These are phyloP conservation scores for Exophiala spinifera DNA, from an alignment of 2,329 filamentous ascomycete genomes.

Conservation along the genomic window DNA sequence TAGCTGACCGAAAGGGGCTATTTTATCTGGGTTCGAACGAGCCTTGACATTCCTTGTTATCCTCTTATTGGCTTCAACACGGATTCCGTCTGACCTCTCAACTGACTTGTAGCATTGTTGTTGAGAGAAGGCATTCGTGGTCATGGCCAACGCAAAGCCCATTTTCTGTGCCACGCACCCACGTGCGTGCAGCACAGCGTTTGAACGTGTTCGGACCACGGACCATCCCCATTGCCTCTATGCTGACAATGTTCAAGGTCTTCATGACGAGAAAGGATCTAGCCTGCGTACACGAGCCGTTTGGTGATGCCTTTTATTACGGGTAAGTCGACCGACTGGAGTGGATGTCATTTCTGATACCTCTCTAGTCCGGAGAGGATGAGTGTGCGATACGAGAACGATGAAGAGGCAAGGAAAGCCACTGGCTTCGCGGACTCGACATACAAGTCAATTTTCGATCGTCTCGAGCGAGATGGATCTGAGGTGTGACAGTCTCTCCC, in stretches of 20 bases:
- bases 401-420: conserved; percentile 50
- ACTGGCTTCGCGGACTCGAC: conserved; percentile 46
- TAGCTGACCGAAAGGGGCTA: conserved; percentile 23
- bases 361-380: conserved; percentile 76
- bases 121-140: conserved; percentile 5
- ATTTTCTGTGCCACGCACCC: conserved; percentile 95
- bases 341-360: conserved; percentile 14
- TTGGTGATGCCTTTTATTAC: conserved; percentile 92
- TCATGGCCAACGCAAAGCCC: conserved; percentile 55
- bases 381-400: conserved; percentile 71
- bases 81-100: conserved; percentile 4
- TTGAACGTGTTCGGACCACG: conserved; percentile 68
- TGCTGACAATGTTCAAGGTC: conserved; percentile 55
- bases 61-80: conserved; percentile 2
- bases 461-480: conserved; percentile 67
- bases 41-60: conserved; percentile 23
- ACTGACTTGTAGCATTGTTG: conserved; percentile 26
- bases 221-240: background rate
- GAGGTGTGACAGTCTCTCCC: conserved; percentile 58
- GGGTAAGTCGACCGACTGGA: conserved; percentile 20
- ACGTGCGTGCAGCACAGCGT: conserved; percentile 91
- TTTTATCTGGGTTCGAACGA: conserved; percentile 10
- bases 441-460: conserved; percentile 66
- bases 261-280: conserved; percentile 93
- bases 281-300: conserved; percentile 87